phyloP scores from a whole-genome alignment of 2,329 filamentous ascomycete species.

The Periconia digitata region DNA sequence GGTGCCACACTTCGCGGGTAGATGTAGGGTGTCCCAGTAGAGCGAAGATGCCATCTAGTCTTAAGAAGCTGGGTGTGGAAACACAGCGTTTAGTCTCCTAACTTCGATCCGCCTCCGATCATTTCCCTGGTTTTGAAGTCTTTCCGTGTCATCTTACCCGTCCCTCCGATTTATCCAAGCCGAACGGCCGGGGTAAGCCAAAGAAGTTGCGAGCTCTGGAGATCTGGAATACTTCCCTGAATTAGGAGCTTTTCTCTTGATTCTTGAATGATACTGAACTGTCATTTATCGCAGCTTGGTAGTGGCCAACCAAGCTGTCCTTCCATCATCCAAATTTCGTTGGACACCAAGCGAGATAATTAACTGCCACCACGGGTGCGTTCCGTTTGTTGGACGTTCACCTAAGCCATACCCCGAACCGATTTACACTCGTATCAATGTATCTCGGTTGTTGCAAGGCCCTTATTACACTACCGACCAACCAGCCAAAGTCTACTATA shows the following conservation, averaged over 20 bases:
- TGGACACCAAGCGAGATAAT: slow-evolving; percentile 23
- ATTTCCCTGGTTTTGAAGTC: slow-evolving; percentile 3
- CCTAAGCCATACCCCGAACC: slow-evolving; percentile 9
- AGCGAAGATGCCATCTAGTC: background rate
- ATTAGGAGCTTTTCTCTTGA: background rate
- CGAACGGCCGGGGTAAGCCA: too few species aligned
- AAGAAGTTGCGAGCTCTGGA: slow-evolving; percentile 17
- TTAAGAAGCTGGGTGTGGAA: slow-evolving; percentile 19
- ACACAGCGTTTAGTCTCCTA: slow-evolving; percentile 10
- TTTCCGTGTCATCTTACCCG: too few species aligned
- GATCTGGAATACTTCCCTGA: slow-evolving; percentile 13
- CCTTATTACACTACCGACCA: background rate
- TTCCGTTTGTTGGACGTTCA: slow-evolving; percentile 24
- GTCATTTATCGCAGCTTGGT: slow-evolving; percentile 13
- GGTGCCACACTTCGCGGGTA: slow-evolving; percentile 26
- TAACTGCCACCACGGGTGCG: slow-evolving; percentile 21
- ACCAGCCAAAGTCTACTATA: slow-evolving; percentile 15
- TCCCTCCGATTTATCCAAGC: too few species aligned
- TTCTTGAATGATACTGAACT: slow-evolving; percentile 17
- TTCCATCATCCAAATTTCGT: slow-evolving; percentile 22
- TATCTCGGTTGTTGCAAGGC: background rate
- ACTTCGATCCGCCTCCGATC: background rate
- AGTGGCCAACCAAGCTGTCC: slow-evolving; percentile 14
- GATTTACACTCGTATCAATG: slow-evolving; percentile 10
- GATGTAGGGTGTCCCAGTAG: slow-evolving; percentile 13